These are phyloP conservation scores for Alternaria solani DNA, from an alignment of 2,329 filamentous ascomycete genomes.

Conservation along the genomic window DNA sequence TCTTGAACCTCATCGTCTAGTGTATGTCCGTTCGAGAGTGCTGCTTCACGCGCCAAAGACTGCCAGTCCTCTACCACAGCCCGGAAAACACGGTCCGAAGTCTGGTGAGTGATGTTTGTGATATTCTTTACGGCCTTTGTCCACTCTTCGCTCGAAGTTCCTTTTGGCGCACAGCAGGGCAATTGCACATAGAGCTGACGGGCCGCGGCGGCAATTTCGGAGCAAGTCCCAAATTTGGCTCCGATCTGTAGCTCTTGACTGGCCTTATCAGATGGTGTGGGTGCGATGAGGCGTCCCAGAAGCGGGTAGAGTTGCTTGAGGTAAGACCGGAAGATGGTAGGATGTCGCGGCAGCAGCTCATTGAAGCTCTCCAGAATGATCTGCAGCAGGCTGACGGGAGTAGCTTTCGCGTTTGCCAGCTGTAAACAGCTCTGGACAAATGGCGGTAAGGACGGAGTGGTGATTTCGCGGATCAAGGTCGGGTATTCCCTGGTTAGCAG, in stretches of 20 bases:
- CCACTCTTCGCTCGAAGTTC: constrained; percentile 81
- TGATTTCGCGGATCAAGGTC: constrained; percentile 85
- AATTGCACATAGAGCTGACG: constrained; percentile 74
- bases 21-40: constrained; percentile 37
- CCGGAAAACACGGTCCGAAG: constrained; percentile 79
- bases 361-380: constrained; percentile 75
- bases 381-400: constrained; percentile 62
- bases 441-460: constrained; percentile 78
- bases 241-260: constrained; percentile 26
- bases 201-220: constrained; percentile 64
- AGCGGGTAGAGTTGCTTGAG: constrained; percentile 71
- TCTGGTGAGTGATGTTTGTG: constrained; percentile 71
- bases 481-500: constrained; percentile 81
- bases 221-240: constrained; percentile 57
- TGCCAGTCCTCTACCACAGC: constrained; percentile 84
- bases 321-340: constrained; percentile 82
- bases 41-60: constrained; percentile 60
- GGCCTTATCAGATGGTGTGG: constrained; percentile 61
- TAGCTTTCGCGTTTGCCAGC: constrained; percentile 52
- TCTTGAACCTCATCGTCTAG: constrained; percentile 50
- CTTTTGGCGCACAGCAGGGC: constrained; percentile 82
- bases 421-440: constrained; percentile 79
- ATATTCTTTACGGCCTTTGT: constrained; percentile 68
- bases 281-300: constrained; percentile 68
- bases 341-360: constrained; percentile 78